Evolutionary conservation across 305 asterid species (phyloP), one percentile per base, ranked within the genome.

Genomic region (Solanum hybrid): DNA sequence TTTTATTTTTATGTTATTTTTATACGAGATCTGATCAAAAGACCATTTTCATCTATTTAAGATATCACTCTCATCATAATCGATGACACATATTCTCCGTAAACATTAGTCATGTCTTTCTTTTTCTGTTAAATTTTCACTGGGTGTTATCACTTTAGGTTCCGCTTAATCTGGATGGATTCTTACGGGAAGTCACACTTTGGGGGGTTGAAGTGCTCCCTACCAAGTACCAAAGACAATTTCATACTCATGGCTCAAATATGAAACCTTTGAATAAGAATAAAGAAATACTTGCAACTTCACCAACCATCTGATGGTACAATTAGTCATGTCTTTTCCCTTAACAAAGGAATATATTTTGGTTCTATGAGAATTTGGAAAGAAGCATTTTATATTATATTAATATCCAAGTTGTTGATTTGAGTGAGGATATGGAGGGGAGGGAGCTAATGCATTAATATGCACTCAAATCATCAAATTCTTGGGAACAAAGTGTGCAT

Each of bases 381-480:
- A 40, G 69, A 80, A 26, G 9, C 86, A 80, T 80, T 80, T 40
- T 7, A 26, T 80, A 38, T 40, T 36, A 36, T 60, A 60, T 60
- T 60, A 60, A 60, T 60, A 13, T 40, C 10, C 9, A 56, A 56
- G 46, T 85, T 29, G 71, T 84, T 85, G 73, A 82, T 84, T 51
- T 51, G 87, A 82, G 87, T 46, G 73, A 81, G 86, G 51, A 80
- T 38, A 35, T 80, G 35, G 69, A 14, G 6, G 32, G 27, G 37
- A 20, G 36, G 40, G 40, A 76, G 24, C 76, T 51, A 84, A 31
- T 51, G 75, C 87, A 51, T 32, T 84, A n/a, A 36, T 79, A 31
- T 84, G 87, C 75, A 11, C 40, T 29, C 38, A 82, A 82, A 51
- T 31, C 42, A 84, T 84, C 87, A 84, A 51, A 31, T 31, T 84